Evolutionary conservation across 306 rosid species (phyloP).

Genomic region (Casuarina glauca): DNA sequence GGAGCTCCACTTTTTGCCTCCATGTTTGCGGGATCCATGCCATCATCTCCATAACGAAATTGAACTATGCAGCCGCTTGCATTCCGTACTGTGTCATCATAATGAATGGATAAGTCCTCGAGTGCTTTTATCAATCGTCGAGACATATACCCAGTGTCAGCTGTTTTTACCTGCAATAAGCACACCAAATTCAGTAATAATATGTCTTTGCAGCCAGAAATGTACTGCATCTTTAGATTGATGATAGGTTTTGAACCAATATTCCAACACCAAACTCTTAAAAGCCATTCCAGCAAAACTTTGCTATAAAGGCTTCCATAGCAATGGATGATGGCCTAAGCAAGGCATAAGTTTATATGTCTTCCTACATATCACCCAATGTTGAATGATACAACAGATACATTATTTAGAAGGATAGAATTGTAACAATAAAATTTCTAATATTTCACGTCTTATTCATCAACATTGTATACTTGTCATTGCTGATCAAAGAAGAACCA

Average conservation of each 20-base stretch:
- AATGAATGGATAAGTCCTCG: conserved; percentile 82
- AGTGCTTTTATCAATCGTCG: conserved; percentile 85
- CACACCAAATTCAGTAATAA: conserved; percentile 18
- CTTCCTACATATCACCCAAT: background rate
- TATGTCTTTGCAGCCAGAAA: conserved; percentile 13
- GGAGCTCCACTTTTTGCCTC: conserved; percentile 90
- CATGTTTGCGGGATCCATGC: conserved; percentile 95
- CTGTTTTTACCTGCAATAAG: conserved; percentile 86
- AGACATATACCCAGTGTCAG: conserved; percentile 97
- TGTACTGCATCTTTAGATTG: conserved; percentile 2
- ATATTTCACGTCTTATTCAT: background rate
- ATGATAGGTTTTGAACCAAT: conserved; percentile 12
- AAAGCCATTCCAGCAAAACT: background rate
- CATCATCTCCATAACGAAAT: conserved; percentile 92
- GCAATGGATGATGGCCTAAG: background rate
- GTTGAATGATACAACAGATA: background rate
- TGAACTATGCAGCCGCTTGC: conserved; percentile 76
- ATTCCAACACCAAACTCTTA: conserved; percentile 6
- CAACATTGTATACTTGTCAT: background rate
- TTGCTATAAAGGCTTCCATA: background rate
- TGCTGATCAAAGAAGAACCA: background rate
- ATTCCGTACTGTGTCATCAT: conserved; percentile 80
- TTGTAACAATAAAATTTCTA: background rate
- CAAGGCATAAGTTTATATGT: background rate
- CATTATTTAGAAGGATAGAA: background rate